Percentiles rank a stretch among this genome's conserved stretches.
phyloP scores from a whole-genome alignment of 768 basidiomycete genomes.

The Rhizopogon vinicolor region DNA sequence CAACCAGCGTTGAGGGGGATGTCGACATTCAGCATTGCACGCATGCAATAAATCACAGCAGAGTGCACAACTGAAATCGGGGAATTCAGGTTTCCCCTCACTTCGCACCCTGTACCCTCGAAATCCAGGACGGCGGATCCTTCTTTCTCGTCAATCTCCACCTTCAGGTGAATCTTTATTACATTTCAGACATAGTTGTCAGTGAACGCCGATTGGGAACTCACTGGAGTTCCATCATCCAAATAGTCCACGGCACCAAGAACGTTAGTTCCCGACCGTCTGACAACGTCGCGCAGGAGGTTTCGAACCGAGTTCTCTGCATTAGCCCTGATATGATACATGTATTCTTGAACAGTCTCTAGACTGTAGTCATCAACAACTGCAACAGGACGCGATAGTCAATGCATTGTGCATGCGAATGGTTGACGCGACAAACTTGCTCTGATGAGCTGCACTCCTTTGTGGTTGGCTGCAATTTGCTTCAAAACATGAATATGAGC shows the following conservation, averaged over 20 bases:
- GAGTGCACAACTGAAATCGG: conserved; percentile 86
- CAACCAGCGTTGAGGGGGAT: conserved; percentile 96
- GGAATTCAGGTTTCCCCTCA: conserved; percentile 80
- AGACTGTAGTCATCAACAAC: conserved; percentile 87
- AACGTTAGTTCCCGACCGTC: conserved; percentile 58
- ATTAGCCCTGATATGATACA: conserved; percentile 86
- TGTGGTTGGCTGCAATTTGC: conserved; percentile 95
- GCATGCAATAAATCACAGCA: conserved; percentile 86
- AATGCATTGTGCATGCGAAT: conserved; percentile 4
- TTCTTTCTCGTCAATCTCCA: conserved; percentile 67
- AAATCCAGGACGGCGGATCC: conserved; percentile 88
- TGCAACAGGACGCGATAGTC: conserved; percentile 21
- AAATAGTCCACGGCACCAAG: conserved; percentile 78
- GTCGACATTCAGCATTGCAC: conserved; percentile 78
- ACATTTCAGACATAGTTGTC: not conserved
- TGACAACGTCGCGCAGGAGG: conserved; percentile 71
- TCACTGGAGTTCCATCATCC: conserved; percentile 82
- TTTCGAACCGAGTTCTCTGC: conserved; percentile 85
- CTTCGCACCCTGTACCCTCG: conserved; percentile 75
- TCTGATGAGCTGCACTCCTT: conserved; percentile 83
- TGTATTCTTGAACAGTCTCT: conserved; percentile 86
- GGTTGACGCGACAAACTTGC: conserved; percentile 45
- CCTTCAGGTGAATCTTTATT: conserved; percentile 62
- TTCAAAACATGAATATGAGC: conserved; percentile 19
- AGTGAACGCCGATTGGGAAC: conserved; percentile 5